A percentile compares a stretch with the other conserved stretches of the same genome.
phyloP scores from a whole-genome alignment of 306 rosid species.

The Vachellia pachyceras region DNA sequence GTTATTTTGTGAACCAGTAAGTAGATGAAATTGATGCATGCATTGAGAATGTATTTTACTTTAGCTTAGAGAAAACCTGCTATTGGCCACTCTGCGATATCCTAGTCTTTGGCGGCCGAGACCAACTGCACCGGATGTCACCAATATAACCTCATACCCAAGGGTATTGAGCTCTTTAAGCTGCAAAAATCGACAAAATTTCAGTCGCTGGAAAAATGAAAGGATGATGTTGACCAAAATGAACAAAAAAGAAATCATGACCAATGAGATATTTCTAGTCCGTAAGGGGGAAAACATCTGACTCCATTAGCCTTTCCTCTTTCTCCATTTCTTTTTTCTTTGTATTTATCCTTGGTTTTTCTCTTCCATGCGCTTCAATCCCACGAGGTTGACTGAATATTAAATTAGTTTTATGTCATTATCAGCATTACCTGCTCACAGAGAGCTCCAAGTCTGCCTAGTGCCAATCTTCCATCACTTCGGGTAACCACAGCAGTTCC shows the following conservation, averaged over 20 bases:
- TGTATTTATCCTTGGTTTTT: neutral
- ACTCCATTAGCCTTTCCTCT: neutral
- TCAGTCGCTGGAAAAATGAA: slow-evolving; percentile 23
- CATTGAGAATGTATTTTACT: neutral
- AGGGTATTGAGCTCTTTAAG: slow-evolving; percentile 75
- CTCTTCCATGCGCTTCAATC: neutral
- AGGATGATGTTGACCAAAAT: neutral
- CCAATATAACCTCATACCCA: slow-evolving; percentile 91
- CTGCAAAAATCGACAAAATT: slow-evolving; percentile 47
- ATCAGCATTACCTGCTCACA: slow-evolving; percentile 77
- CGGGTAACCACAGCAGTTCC: slow-evolving; percentile 98
- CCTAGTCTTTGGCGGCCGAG: slow-evolving; percentile 90
- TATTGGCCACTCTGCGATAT: slow-evolving; percentile 85
- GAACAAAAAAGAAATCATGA: neutral
- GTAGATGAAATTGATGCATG: slow-evolving; percentile 12
- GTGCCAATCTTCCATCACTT: slow-evolving; percentile 86
- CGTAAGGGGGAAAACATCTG: neutral
- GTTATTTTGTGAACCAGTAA: slow-evolving; percentile 23
- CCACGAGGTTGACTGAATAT: neutral
- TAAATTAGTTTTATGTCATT: neutral
- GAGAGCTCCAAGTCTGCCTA: slow-evolving; percentile 90
- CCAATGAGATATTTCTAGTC: neutral
- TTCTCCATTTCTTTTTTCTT: neutral
- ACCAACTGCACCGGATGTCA: slow-evolving; percentile 96
- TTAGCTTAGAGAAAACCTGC: slow-evolving; percentile 62